Evolutionary conservation across 306 rosid species (phyloP).

Genomic region (Luffa acutangula): DNA sequence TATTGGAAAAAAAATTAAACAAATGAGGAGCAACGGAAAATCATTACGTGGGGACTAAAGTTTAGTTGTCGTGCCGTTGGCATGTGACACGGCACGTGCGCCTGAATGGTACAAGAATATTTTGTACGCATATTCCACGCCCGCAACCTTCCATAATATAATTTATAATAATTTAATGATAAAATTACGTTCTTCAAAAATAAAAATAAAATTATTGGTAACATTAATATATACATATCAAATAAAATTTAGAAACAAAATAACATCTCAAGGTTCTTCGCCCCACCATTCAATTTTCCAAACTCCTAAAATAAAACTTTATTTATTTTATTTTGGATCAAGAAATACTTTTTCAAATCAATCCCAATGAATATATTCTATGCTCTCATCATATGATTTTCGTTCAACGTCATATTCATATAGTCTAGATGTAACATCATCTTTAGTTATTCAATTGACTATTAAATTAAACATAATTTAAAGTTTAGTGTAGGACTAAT

Average conservation of each 20-base stretch:
- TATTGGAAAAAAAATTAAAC: neutral
- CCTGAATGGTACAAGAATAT: neutral
- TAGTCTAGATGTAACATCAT: neutral
- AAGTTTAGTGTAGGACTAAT: no score
- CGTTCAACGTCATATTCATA: neutral
- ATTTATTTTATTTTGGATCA: neutral
- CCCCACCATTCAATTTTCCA: neutral
- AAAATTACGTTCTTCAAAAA: no score
- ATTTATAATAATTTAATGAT: no score
- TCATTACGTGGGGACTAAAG: neutral
- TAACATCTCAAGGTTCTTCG: neutral
- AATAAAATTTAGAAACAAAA: no score
- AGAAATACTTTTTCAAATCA: neutral
- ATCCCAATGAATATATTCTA: neutral
- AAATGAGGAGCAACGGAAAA: neutral
- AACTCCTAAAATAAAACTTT: neutral
- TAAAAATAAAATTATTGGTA: no score
- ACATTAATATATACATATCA: no score
- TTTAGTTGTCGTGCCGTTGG: neutral
- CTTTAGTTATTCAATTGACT: neutral
- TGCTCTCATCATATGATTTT: neutral
- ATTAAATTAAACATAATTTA: no score
- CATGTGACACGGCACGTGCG: conserved; percentile 2
- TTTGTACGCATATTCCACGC: neutral
- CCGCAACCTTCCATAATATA: neutral